These are phyloP conservation scores for Botrytis hyacinthi DNA, from an alignment of 2,329 filamentous ascomycete genomes.

Conservation along the genomic window DNA sequence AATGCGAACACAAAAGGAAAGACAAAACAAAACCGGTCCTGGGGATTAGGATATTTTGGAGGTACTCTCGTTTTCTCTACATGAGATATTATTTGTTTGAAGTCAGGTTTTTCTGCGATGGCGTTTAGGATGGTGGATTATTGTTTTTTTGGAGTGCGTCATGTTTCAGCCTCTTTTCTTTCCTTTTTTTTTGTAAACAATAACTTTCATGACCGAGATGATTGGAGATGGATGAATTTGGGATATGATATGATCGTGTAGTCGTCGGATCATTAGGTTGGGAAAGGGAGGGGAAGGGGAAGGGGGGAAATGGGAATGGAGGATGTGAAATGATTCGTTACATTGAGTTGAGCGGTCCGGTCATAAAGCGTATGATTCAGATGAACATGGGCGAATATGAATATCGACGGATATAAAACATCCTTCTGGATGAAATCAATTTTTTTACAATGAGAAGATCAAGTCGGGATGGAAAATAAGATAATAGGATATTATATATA, in stretches of 20 bases:
- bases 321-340: neutral
- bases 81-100: neutral
- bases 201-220: slow-evolving; percentile 7
- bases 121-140: neutral
- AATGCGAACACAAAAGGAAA: slow-evolving; percentile 2
- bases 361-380: neutral
- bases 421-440: neutral
- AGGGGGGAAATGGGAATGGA: neutral
- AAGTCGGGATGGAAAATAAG: neutral
- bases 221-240: neutral
- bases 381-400: neutral
- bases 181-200: neutral
- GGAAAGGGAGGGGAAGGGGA: neutral
- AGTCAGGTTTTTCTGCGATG: neutral
- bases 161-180: neutral
- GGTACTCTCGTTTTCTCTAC: slow-evolving; percentile 3
- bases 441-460: neutral
- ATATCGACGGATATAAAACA: neutral
- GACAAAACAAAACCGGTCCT: neutral
- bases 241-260: neutral
- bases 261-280: neutral
- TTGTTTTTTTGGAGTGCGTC: neutral
- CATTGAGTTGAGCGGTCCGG: neutral
- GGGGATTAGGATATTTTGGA: neutral
- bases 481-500: neutral